Conservation (phyloP, 139 green algal genomes). For the Asterochloris erici region DNA sequence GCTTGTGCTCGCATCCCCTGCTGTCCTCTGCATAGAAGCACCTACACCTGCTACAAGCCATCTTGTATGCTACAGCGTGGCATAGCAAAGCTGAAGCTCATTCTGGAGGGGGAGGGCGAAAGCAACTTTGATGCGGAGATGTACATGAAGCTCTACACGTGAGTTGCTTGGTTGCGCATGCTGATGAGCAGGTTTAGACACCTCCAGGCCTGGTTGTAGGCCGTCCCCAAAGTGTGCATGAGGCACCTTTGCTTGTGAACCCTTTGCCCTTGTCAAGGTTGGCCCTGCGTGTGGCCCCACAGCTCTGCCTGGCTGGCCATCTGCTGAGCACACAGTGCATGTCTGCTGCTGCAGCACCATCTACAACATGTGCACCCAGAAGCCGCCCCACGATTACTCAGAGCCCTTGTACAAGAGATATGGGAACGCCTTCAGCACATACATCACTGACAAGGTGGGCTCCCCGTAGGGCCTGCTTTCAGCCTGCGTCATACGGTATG, state of each 20-base stretch:
- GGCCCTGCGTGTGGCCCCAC: too few species aligned
- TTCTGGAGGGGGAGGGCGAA: constrained; percentile 82
- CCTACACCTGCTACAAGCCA: not conserved
- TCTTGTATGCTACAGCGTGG: constrained; percentile 58
- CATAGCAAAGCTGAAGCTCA: constrained; percentile 91
- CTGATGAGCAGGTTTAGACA: not conserved
- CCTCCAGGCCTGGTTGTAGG: not conserved
- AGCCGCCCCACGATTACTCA: constrained; percentile 96
- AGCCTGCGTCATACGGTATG: too few species aligned
- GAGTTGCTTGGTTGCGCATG: constrained; percentile 14
- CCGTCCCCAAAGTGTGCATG: not conserved
- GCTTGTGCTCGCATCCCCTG: not conserved
- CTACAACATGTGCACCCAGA: constrained; percentile 99
- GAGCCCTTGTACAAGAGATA: constrained; percentile 96
- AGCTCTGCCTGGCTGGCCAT: too few species aligned
- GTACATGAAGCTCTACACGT: constrained; percentile 98
- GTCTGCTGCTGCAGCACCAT: constrained; percentile 67
- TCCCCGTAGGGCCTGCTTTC: too few species aligned
- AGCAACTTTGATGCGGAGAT: constrained; percentile 90
- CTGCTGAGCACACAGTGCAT: too few species aligned
- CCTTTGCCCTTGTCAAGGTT: too few species aligned
- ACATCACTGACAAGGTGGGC: constrained; percentile 85
- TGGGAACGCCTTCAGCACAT: constrained; percentile 84
- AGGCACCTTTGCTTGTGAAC: not conserved
- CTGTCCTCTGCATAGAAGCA: not conserved